Base-by-base conservation (phyloP, 225 moss, liverwort and hornwort genomes). In the Antitrichia curtipendula region DNA sequence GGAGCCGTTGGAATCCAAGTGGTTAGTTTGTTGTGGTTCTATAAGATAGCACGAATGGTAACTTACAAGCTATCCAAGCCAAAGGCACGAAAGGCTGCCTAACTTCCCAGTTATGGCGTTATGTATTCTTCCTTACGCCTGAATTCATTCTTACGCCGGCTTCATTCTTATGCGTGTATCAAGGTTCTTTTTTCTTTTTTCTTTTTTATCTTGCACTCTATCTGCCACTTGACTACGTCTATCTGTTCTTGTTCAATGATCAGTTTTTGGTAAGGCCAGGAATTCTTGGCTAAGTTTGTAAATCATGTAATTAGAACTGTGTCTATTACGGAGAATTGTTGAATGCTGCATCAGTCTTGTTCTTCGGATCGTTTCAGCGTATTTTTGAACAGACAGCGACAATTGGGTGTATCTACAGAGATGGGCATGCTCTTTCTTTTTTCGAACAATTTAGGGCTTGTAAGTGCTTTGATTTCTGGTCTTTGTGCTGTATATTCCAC, bases 21-120 rank as follows among this genome's bases (percentile, higher is more conserved):
- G 74, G 91, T 99, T 78, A 99, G 99, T 92, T n/a, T 95, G 78
- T 92, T 97, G 93, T 99, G 99, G 99, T 99, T 99, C 92, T 96
- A 93, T 75, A 99, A 96, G 89, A 99, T 97, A 86, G 92, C 90
- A 82, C 91, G 96, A 85, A 94, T 99, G 96, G 94, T 97, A 47
- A 5, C 85, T 14, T 96, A 97, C 90, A 99, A 97, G 88, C 84
- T 99, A 74, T 82, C 66, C 25, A 97, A 95, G 90, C 86, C 92
- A 13, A 94, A 92, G 85, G 45, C 88, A 34, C 75, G 31, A 68
- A 94, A 94, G 85, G 56, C 85, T 87, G 92, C 89, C 43, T 93
- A 85, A 89, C 66, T 81, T 81, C 28, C 40, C 52, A 72, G 54
- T 80, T 69, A 50, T 78, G 86, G 66, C 85, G 75, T 85, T 32